Evolutionary conservation across 176 grass and related monocot genomes (phyloP).

Genomic region (Hyparrhenia diplandra): DNA sequence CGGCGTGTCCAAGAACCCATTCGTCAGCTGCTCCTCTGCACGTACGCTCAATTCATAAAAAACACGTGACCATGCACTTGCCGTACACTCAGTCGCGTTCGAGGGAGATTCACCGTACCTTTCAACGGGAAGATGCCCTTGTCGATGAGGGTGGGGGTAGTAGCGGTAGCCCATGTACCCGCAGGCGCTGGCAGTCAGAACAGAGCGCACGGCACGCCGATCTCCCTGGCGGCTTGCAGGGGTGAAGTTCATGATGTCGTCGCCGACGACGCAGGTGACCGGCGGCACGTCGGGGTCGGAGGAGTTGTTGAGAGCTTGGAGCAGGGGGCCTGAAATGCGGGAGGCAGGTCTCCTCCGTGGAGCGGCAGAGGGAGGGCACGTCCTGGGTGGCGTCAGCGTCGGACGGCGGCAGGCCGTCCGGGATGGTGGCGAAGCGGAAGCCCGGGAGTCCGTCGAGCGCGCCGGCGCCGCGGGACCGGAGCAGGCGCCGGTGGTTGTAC

Average conservation of each 20-base stretch:
- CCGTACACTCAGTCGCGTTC: not conserved
- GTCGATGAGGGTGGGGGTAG: conserved; percentile 26
- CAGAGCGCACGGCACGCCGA: conserved; percentile 32
- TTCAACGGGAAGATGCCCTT: conserved; percentile 56
- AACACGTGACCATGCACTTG: not conserved
- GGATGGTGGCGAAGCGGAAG: conserved; percentile 49
- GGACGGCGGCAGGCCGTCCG: conserved; percentile 49
- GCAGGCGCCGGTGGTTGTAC: conserved; percentile 50
- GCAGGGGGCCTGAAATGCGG: conserved; percentile 34
- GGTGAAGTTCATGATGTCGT: conserved; percentile 40
- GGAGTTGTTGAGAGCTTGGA: not conserved
- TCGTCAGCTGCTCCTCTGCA: conserved; percentile 45
- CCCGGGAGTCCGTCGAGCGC: conserved; percentile 14
- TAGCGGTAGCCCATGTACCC: conserved; percentile 45
- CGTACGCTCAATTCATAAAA: no score
- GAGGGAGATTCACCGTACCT: conserved; percentile 20
- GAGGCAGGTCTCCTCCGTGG: conserved; percentile 21
- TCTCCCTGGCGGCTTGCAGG: conserved; percentile 34
- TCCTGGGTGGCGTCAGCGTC: conserved; percentile 44
- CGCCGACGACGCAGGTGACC: conserved; percentile 44
- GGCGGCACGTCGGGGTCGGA: conserved; percentile 20
- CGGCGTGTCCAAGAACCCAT: conserved; percentile 41
- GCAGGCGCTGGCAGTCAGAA: conserved; percentile 45
- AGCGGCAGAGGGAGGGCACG: conserved; percentile 23
- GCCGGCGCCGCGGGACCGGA: conserved; percentile 31